Evolutionary conservation across 805 yeast genomes (phyloP).

Genomic region (Ogataea zsoltii): DNA sequence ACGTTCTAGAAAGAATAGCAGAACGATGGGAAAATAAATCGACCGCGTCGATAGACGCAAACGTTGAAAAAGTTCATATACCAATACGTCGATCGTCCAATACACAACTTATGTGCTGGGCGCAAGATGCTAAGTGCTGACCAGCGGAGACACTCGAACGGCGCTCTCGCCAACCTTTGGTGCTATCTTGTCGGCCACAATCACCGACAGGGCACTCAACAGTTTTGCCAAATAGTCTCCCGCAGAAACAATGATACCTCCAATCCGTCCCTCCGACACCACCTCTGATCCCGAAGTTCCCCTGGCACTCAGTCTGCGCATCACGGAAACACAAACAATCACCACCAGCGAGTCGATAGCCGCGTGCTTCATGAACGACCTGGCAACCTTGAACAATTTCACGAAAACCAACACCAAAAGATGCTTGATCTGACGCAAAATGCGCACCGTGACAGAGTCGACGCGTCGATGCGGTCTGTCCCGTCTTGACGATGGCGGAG

Average conservation of each 20-base stretch:
- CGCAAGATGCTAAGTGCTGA: too few species aligned
- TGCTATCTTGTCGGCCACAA: not conserved
- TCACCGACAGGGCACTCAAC: not conserved
- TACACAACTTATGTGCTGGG: too few species aligned
- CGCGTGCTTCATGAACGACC: slow-evolving; percentile 20
- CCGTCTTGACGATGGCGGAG: slow-evolving; percentile 1
- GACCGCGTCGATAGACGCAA: not conserved
- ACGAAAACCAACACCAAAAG: slow-evolving; percentile 10
- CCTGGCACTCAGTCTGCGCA: slow-evolving; percentile 13
- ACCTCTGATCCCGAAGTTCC: slow-evolving; percentile 6
- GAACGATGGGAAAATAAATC: not conserved
- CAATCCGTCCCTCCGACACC: not conserved
- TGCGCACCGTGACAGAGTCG: slow-evolving; percentile 1
- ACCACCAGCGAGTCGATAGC: slow-evolving; percentile 25
- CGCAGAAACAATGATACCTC: not conserved
- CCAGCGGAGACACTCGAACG: too few species aligned
- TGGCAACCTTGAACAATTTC: slow-evolving; percentile 12
- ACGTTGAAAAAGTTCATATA: too few species aligned
- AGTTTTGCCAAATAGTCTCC: not conserved
- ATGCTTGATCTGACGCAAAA: slow-evolving; percentile 8
- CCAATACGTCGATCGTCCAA: too few species aligned
- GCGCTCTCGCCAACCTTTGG: not conserved
- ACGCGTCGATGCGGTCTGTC: slow-evolving; percentile 4
- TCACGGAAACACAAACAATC: slow-evolving; percentile 15
- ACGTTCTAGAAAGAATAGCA: not conserved